phyloP scores from a whole-genome alignment of 2,329 filamentous ascomycete species.

The Coniella lustricola region DNA sequence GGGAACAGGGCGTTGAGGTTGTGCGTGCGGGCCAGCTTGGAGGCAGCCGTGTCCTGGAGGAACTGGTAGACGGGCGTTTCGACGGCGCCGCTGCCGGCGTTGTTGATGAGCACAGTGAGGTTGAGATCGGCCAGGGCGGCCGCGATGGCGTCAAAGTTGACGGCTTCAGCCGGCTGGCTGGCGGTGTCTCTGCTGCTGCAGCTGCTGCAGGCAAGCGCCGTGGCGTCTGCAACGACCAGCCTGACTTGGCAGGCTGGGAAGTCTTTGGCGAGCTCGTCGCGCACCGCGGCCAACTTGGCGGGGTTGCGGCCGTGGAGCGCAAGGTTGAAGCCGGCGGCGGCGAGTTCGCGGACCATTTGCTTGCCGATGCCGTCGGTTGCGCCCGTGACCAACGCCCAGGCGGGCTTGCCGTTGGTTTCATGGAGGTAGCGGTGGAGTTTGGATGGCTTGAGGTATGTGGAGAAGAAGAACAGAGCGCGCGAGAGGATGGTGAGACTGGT shows the following conservation, averaged over 20 bases:
- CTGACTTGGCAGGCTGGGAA: constrained; percentile 34
- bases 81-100: constrained; percentile 38
- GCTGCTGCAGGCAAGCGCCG: constrained; percentile 12
- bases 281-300: constrained; percentile 37
- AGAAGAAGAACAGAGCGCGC: constrained; percentile 4
- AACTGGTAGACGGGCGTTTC: constrained; percentile 26
- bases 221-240: constrained; percentile 38
- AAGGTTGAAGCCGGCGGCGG: constrained; percentile 45
- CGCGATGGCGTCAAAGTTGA: constrained; percentile 20
- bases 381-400: constrained; percentile 46
- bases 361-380: constrained; percentile 49
- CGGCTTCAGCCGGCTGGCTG: constrained; percentile 10
- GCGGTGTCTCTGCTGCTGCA: neutral
- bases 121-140: constrained; percentile 28
- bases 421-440: constrained; percentile 21
- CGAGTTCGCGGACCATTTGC: constrained; percentile 44
- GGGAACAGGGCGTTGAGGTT: constrained; percentile 44
- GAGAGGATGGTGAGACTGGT: constrained; percentile 16
- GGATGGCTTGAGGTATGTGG: constrained; percentile 13
- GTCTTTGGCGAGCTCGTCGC: constrained; percentile 29
- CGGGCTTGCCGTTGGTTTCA: constrained; percentile 15
- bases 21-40: constrained; percentile 34
- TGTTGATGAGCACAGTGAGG: constrained; percentile 50
- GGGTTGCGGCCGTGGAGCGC: constrained; percentile 49
- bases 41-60: constrained; percentile 28